Evolutionary conservation across 2,329 filamentous ascomycete genomes (phyloP).

Genomic region (Emergomyces orientalis): DNA sequence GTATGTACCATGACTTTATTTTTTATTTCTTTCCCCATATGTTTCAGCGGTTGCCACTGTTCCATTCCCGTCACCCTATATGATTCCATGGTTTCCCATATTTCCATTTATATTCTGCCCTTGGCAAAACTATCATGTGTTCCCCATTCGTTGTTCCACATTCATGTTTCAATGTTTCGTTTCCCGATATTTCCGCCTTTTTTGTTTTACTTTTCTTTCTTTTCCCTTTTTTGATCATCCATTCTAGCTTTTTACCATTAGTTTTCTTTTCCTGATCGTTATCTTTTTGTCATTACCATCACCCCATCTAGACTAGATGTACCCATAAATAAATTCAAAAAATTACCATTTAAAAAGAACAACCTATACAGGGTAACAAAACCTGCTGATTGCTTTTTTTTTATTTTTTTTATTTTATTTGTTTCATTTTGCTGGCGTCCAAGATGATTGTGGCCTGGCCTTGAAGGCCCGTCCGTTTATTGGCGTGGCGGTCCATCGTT

Average conservation of each 20-base stretch:
- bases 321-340: slow-evolving; percentile 21
- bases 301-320: slow-evolving; percentile 28
- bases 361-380: too few species aligned
- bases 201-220: background rate
- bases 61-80: background rate
- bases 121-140: background rate
- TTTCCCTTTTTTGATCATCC: background rate
- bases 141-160: background rate
- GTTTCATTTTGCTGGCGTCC: too few species aligned
- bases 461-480: too few species aligned
- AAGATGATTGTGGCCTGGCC: too few species aligned
- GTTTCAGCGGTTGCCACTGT: background rate
- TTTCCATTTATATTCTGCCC: background rate
- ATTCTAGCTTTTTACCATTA: too few species aligned
- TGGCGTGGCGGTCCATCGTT: too few species aligned
- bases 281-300: slow-evolving; percentile 9
- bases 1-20: background rate
- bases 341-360: too few species aligned
- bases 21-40: background rate
- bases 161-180: background rate
- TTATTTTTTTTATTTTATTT: too few species aligned
- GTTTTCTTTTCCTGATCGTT: background rate
- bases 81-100: background rate
- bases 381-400: too few species aligned
- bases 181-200: background rate